phyloP scores from a whole-genome alignment of 2,329 filamentous ascomycete species.

The Exophiala dermatitidis region DNA sequence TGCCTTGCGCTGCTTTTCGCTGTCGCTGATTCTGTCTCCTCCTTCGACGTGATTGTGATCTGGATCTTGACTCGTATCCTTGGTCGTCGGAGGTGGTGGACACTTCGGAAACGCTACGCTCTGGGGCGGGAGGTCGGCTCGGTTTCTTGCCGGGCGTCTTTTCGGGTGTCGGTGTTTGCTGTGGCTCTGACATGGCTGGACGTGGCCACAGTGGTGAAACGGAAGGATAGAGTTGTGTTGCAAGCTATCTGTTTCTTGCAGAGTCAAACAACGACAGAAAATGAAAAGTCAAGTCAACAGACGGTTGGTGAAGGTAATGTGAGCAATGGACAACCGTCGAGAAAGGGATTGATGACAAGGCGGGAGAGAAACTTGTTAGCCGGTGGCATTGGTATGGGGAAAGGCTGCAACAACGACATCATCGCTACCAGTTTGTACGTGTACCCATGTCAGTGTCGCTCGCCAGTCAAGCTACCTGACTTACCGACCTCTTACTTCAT shows the following conservation, averaged over 20 bases:
- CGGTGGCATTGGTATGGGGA: not conserved
- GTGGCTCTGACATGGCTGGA: slow-evolving; percentile 20
- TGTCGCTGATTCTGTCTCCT: slow-evolving; percentile 27
- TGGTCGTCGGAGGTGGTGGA: slow-evolving; percentile 22
- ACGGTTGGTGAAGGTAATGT: not conserved
- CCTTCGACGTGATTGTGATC: slow-evolving; percentile 26
- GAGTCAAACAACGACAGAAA: not conserved
- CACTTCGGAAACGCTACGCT: slow-evolving; percentile 22
- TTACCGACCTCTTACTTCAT: not conserved
- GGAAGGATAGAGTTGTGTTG: not conserved
- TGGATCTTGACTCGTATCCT: slow-evolving; percentile 28
- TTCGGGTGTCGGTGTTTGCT: slow-evolving; percentile 22
- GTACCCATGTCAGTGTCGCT: slow-evolving; percentile 1
- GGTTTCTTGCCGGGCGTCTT: slow-evolving; percentile 21
- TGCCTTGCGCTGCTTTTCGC: slow-evolving; percentile 13
- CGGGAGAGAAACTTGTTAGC: slow-evolving; percentile 7
- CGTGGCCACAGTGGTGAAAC: slow-evolving; percentile 3
- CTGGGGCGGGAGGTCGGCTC: slow-evolving; percentile 15
- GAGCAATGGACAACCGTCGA: not conserved
- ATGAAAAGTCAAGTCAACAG: slow-evolving; percentile 1
- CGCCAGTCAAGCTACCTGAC: not conserved
- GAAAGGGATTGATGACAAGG: not conserved
- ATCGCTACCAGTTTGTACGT: slow-evolving; percentile 2
- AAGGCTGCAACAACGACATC: slow-evolving; percentile 20
- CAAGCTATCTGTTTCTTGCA: not conserved